A percentile compares a stretch with the other conserved stretches of the same genome.
Evolutionary conservation across 2,329 filamentous ascomycete genomes (phyloP).

Genomic region (Claviceps maximensis): DNA sequence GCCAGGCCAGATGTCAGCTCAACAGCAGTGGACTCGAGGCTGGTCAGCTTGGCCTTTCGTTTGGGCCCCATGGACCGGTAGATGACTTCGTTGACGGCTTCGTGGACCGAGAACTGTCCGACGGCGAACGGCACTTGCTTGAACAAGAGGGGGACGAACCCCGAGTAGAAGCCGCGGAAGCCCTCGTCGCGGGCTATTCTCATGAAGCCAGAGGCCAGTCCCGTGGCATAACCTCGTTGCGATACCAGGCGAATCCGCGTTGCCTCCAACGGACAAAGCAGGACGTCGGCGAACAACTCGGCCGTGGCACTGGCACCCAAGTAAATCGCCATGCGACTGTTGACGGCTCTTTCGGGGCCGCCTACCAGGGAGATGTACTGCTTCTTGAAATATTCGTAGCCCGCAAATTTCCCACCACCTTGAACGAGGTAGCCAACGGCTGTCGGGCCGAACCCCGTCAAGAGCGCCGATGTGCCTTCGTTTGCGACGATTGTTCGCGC

Average conservation of each 20-base stretch:
- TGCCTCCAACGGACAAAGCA: conserved; percentile 83
- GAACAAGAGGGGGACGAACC: conserved; percentile 75
- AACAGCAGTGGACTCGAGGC: conserved; percentile 62
- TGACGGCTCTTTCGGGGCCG: conserved; percentile 30
- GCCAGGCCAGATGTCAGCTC: conserved; percentile 79
- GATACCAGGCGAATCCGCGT: conserved; percentile 69
- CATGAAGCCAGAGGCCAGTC: conserved; percentile 57
- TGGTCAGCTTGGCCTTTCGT: conserved; percentile 53
- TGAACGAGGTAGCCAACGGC: conserved; percentile 81
- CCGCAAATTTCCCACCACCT: conserved; percentile 81
- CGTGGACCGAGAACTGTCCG: conserved; percentile 88
- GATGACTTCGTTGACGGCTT: conserved; percentile 70
- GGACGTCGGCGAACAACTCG: conserved; percentile 63
- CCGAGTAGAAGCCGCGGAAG: conserved; percentile 74
- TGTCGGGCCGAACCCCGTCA: conserved; percentile 76
- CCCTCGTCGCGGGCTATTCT: conserved; percentile 68
- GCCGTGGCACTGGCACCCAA: conserved; percentile 56
- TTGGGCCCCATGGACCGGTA: conserved; percentile 54
- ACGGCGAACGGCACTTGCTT: conserved; percentile 92
- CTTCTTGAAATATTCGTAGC: conserved; percentile 93
- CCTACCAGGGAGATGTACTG: conserved; percentile 60
- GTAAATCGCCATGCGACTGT: conserved; percentile 48
- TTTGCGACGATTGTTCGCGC: conserved; percentile 65
- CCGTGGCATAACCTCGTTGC: conserved; percentile 62
- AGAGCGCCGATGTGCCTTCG: conserved; percentile 66